phyloP scores from a whole-genome alignment of 345 rosid species.

The Pistacia integerrima region DNA sequence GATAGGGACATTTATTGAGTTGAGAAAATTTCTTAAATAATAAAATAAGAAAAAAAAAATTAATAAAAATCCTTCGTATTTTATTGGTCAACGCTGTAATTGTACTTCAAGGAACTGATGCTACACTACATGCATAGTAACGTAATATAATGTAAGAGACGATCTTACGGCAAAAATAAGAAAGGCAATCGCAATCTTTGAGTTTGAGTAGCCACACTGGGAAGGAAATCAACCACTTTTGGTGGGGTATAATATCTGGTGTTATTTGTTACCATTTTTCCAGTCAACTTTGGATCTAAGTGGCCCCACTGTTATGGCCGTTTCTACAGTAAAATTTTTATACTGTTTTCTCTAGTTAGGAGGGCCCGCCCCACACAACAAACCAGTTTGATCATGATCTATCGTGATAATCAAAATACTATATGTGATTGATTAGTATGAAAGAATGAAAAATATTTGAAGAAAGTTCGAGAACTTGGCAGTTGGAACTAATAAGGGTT shows the following conservation, averaged over 20 bases:
- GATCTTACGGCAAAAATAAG: constrained; percentile 3
- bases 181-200: neutral
- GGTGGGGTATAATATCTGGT: neutral
- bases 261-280: neutral
- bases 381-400: too few species aligned
- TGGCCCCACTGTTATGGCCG: neutral
- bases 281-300: constrained; percentile 9
- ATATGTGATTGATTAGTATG: neutral
- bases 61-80: neutral
- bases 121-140: too few species aligned
- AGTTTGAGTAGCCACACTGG: neutral
- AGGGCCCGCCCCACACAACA: too few species aligned
- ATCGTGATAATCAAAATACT: neutral
- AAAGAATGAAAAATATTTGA: neutral
- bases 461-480: neutral
- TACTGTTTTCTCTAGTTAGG: neutral
- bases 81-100: neutral
- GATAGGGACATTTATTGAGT: too few species aligned
- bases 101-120: neutral
- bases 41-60: too few species aligned
- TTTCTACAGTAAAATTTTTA: neutral
- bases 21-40: too few species aligned
- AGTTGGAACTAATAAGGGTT: neutral
- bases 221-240: neutral
- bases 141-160: neutral